A percentile compares a stretch with the other conserved stretches of the same genome.
phyloP scores from a whole-genome alignment of 805 yeast genomes.

The Saccharomycopsis javanensis region DNA sequence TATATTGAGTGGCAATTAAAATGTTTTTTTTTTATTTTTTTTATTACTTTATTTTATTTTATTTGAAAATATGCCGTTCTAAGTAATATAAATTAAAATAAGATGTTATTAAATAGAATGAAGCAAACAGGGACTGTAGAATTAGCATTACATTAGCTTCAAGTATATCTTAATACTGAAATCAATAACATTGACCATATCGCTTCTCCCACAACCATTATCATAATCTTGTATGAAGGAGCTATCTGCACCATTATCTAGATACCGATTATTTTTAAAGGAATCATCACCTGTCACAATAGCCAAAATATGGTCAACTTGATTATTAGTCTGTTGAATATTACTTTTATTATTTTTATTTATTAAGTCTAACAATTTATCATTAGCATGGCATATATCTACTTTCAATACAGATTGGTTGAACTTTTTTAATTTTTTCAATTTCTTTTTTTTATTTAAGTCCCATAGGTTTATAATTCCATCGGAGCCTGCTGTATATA shows the following conservation, averaged over 20 bases:
- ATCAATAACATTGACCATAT: constrained; percentile 4
- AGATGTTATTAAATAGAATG: too few relatives aligned
- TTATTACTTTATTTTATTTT: too few relatives aligned
- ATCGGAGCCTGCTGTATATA: constrained; percentile 18
- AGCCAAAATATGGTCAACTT: constrained; percentile 25
- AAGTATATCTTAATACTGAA: constrained; percentile 7
- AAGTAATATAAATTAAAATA: too few relatives aligned
- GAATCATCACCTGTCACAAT: constrained; percentile 43
- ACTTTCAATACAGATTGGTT: constrained; percentile 9
- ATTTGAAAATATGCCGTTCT: too few relatives aligned
- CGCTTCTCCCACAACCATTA: not conserved
- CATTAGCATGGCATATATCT: not conserved
- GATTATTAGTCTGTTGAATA: not conserved
- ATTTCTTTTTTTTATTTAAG: constrained; percentile 18
- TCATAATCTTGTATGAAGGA: not conserved
- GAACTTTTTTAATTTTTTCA: constrained; percentile 16
- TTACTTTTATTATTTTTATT: not conserved
- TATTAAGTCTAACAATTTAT: not conserved
- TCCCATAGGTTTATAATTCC: constrained; percentile 19
- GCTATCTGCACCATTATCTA: constrained; percentile 5
- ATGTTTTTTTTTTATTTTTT: too few relatives aligned
- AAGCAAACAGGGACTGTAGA: too few relatives aligned
- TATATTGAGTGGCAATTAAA: too few relatives aligned
- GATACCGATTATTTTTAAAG: constrained; percentile 27
- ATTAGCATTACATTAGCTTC: constrained; percentile 1